Base-by-base conservation (phyloP, 2,329 filamentous ascomycete genomes). In the Lithohypha guttulata region DNA sequence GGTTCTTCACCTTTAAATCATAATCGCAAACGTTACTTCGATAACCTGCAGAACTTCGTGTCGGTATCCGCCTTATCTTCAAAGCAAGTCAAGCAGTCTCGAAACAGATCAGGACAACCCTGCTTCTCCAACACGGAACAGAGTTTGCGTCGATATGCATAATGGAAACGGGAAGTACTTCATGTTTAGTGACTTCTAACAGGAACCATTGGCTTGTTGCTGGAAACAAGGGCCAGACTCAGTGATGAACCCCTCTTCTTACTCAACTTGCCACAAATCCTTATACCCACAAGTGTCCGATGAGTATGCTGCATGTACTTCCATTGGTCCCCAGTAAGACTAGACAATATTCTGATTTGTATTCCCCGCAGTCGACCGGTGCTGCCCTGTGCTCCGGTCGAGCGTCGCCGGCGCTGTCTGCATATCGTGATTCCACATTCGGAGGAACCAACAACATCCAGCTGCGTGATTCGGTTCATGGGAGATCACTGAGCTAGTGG, bases 401-500 rank as follows among this genome's bases (percentile, higher is more conserved):
- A 30, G 35, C 35, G 27, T 14, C 19, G 31, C 15, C 35, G 35
- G 35, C 22, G 14, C 22, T 25, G 13, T 27, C 21, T 14, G 4
- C 6, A 23, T 35, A 10, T 15, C 27, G n/a, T 39, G 35, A 6
- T 21, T 39, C 35, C 35, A 28, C 14, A 10, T 11, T 20, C 15
- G 31, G 11, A 28, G 23, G 17, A 18, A 19, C 11, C 9, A 17
- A 7, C 14, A 13, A n/a, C 5, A 4, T 9, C n/a, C n/a, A 22
- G 26, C 22, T 42, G 27, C 45, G 27, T 51, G 46, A 41, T 35
- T 49, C 49, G 49, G 49, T 44, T 44, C 26, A 52, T 51, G 47
- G 49, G 49, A 51, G 46, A 47, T 18, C 29, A 25, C 3, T 32
- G 17, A 29, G 4, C 25, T 39, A 20, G 37, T 32, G 29, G 28